Base-by-base conservation (phyloP, 305 asterid genomes). In the Fraxinus dipetala region DNA sequence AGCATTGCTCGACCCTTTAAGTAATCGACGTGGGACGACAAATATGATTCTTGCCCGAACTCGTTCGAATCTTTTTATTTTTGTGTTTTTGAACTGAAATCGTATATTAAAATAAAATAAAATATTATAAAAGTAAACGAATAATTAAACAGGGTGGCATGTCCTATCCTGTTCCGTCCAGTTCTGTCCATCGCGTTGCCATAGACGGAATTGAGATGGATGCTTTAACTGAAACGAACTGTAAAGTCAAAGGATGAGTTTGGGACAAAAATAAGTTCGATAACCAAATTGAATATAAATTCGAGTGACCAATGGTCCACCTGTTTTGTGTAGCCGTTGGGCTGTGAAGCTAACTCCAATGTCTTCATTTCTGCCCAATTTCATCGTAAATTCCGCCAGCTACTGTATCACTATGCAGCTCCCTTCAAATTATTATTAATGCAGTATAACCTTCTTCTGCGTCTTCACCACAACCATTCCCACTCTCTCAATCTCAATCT, bases 341-440 rank as follows among this genome's bases (percentile, higher is more conserved):
- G 83, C 85, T 51, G 67, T 59, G 78, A 79, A 18, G 34, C 10
- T 6, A 7, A 72, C 72, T 34, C 72, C 0, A 86, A 81, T 88
- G 90, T 77, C 69, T n/a, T 85, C 56, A 85, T 84, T 82, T 83
- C 83, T 84, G 84, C 87, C 82, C 11, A 31, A 22, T 61, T 22
- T 43, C 54, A 0, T 89, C 78, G 92, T 83, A 80, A 34, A 63
- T 82, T 89, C 91, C 92, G 92, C 92, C 87, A 75, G 74, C 75
- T 36, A 26, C 51, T 43, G 0, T 22, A 6, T 65, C 16, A 63
- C 16, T 22, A 63, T 24, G 54, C 54, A 43, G 54, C 4, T 26
- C 2, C 36, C 73, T 65, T 65, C 73, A 26, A 65, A 10, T 26
- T 65, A 24, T 43, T 43, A 2, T 43, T 43, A 13, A 43, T 43